A percentile compares a stretch with the other conserved stretches of the same genome.
These are phyloP conservation scores for Naganishia cerealis DNA, from an alignment of 1,284 basidiomycete genomes.

Conservation along the genomic window DNA sequence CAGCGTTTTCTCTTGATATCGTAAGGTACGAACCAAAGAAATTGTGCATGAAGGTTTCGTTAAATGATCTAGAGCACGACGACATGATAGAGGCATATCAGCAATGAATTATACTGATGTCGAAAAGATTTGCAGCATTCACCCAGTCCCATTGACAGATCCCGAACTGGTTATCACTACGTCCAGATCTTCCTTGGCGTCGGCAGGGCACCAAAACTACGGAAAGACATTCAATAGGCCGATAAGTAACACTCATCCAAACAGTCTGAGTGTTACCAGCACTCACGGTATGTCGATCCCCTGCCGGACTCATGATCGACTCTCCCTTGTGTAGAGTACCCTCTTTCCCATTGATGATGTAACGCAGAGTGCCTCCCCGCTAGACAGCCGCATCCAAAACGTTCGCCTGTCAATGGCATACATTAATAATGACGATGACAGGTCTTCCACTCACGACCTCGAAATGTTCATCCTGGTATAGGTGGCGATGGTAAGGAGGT, in stretches of 20 bases:
- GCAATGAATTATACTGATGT: neutral
- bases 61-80: slow-evolving; percentile 38
- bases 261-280: too few relatives aligned
- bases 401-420: neutral
- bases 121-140: neutral
- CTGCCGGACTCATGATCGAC: slow-evolving; percentile 43
- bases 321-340: slow-evolving; percentile 45
- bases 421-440: neutral
- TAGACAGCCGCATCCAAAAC: neutral
- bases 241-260: neutral
- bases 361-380: slow-evolving; percentile 43
- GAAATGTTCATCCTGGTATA: slow-evolving; percentile 47
- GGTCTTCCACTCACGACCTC: slow-evolving; percentile 38
- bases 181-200: slow-evolving; percentile 42
- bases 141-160: slow-evolving; percentile 35
- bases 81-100: neutral
- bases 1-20: neutral
- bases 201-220: slow-evolving; percentile 44
- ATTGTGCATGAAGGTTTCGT: slow-evolving; percentile 48
- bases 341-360: slow-evolving; percentile 47
- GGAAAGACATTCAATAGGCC: neutral
- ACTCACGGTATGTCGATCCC: slow-evolving; percentile 41
- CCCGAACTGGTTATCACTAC: slow-evolving; percentile 45
- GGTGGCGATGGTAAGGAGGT: slow-evolving; percentile 48
- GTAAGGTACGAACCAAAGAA: slow-evolving; percentile 37